Conservation (phyloP, 257 asterid species). For the Anisodus acutangulus region DNA sequence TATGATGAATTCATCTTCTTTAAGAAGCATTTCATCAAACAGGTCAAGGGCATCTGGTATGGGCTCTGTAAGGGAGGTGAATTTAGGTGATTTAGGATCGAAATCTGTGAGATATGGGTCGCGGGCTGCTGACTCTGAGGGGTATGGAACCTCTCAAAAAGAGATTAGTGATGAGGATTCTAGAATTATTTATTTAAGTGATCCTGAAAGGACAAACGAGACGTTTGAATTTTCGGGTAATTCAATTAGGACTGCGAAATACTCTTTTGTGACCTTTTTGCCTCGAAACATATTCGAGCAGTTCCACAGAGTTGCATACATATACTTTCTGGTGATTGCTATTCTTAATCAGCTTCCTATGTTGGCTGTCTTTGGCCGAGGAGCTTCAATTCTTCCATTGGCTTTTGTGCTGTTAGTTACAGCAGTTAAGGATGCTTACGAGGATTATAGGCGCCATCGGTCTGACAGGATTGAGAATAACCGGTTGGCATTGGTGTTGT, state of each 20-base stretch:
- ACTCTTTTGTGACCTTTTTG: constrained; percentile 79
- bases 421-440: constrained; percentile 92
- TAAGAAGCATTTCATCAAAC: constrained; percentile 54
- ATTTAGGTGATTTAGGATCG: constrained; percentile 57
- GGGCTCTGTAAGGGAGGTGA: constrained; percentile 69
- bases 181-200: constrained; percentile 69
- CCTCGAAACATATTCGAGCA: constrained; percentile 92
- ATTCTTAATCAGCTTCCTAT: constrained; percentile 95
- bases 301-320: constrained; percentile 94
- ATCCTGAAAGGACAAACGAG: constrained; percentile 71
- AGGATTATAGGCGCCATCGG: constrained; percentile 87
- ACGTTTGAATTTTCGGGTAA: constrained; percentile 71
- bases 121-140: constrained; percentile 74
- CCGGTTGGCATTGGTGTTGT: constrained; percentile 66
- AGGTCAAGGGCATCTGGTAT: constrained; percentile 60
- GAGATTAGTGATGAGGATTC: constrained; percentile 92
- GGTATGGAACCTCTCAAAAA: constrained; percentile 68
- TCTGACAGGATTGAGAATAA: constrained; percentile 91
- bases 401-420: constrained; percentile 85
- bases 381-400: constrained; percentile 81
- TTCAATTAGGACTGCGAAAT: constrained; percentile 75
- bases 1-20: constrained; percentile 54
- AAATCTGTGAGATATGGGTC: constrained; percentile 74
- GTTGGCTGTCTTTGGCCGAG: constrained; percentile 97
- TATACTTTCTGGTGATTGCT: constrained; percentile 91